Evolutionary conservation across 495 filamentous ascomycete genomes (phyloP), one percentile per base, ranked within the genome.

Genomic region (Aspergillus mulundensis): DNA sequence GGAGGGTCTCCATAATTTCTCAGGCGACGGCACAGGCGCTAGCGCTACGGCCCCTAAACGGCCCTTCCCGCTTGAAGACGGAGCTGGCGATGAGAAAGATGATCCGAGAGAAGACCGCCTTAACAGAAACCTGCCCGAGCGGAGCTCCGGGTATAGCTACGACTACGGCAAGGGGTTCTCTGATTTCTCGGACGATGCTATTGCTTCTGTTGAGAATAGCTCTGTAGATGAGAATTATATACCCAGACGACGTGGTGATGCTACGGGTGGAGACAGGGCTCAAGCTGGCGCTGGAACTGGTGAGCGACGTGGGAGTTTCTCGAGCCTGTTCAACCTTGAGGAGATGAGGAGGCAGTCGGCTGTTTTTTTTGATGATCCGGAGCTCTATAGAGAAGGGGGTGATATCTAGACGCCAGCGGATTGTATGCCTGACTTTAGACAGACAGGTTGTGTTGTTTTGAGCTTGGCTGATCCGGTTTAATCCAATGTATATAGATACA

Each of bases 1-100:
- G 67, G 70, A 80, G 58, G 93, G 91, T 0, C 70, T 94, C 11
- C 70, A 82, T 24, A 77, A 83, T 62, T 83, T 75, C 57, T 74
- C 67, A 14, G 19, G 60, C 1, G 58, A 61, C 12, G 69, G 67
- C 16, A 66, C 58, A 1, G 64, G 66, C 18, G 60, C 57, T 1
- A 65, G 66, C 18, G 60, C 60, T 7, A 39, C 61, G 10, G 66
- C 68, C 60, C 44, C 69, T 63, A 41, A 52, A 61, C 43, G 54
- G 55, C 23, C 46, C 11, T 47, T 44, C 44, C 49, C 58, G 19
- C 54, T 59, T 7, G 61, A 47, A 14, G 39, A 55, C 32, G 18
- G 10, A 10, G 15, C 18, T 18, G n/a, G 25, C 36, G 23, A 25
- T 30, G 24, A 30, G 50, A 20, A 16, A 10, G 12, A 50, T 1